Conservation (phyloP, 257 asterid species). For the Paulownia fortunei region DNA sequence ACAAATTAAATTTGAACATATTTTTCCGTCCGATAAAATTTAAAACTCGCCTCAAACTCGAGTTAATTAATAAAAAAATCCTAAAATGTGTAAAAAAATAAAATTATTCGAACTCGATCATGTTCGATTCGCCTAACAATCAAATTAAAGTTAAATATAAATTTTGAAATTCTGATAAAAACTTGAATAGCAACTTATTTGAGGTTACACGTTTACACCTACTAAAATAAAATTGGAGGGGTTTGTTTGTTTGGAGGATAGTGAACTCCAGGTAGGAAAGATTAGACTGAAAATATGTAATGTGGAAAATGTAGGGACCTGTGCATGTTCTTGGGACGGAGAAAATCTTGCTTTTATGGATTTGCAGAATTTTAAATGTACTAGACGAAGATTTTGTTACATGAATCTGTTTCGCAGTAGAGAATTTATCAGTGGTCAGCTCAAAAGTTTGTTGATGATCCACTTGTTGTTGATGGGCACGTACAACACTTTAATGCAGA, state of each 20-base stretch:
- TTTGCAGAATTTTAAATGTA: constrained; percentile 18
- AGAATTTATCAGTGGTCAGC: constrained; percentile 15
- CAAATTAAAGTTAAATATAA: no score
- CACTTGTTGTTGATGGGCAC: constrained; percentile 17
- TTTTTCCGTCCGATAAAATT: no score
- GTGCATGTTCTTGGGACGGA: constrained; percentile 22
- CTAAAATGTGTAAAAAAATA: no score
- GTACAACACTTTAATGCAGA: not conserved
- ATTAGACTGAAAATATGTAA: not conserved
- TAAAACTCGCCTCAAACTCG: no score
- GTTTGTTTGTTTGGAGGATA: not conserved
- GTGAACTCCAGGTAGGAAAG: constrained; percentile 26
- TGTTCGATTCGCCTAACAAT: no score
- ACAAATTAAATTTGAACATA: no score
- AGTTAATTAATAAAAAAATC: no score
- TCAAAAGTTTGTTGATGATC: constrained; percentile 15
- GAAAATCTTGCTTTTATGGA: constrained; percentile 17
- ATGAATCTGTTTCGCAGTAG: constrained; percentile 9
- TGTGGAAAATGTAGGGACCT: constrained; percentile 24
- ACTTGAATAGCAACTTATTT: no score
- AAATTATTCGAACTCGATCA: no score
- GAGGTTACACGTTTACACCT: no score
- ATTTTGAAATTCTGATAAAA: no score
- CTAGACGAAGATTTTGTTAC: constrained; percentile 18
- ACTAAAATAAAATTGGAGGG: not conserved